phyloP scores from a whole-genome alignment of 2,329 filamentous ascomycete species.

The Colletotrichum tropicicola region DNA sequence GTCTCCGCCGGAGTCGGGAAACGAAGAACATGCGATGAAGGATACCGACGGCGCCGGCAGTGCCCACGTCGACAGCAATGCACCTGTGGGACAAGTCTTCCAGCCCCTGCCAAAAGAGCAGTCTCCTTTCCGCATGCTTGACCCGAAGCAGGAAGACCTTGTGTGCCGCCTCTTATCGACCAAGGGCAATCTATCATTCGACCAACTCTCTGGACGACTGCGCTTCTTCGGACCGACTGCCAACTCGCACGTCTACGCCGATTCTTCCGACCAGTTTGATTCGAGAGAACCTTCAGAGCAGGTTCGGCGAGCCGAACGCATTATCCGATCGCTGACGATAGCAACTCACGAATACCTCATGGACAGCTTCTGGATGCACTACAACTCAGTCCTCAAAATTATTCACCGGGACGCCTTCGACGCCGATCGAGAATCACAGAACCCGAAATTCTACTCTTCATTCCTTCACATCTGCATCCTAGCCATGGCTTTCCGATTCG shows the following conservation, averaged over 20 bases:
- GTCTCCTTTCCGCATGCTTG: constrained; percentile 45
- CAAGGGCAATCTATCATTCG: constrained; percentile 59
- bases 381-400: constrained; percentile 58
- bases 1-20: constrained; percentile 43
- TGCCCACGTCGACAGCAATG: constrained; percentile 23
- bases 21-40: constrained; percentile 40
- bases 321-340: constrained; percentile 53
- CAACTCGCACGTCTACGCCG: constrained; percentile 61
- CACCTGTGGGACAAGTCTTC: constrained; percentile 28
- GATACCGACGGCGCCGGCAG: constrained; percentile 37
- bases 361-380: constrained; percentile 59
- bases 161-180: constrained; percentile 59
- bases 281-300: constrained; percentile 52
- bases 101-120: constrained; percentile 39
- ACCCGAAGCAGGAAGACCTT: constrained; percentile 55
- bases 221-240: constrained; percentile 63
- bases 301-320: constrained; percentile 53
- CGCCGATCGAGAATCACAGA: constrained; percentile 52
- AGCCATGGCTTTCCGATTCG: constrained; percentile 61
- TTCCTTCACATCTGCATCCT: constrained; percentile 62
- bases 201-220: constrained; percentile 58
- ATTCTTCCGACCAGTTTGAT: constrained; percentile 43
- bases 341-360: constrained; percentile 63
- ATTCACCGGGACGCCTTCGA: constrained; percentile 60
- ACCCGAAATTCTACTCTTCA: constrained; percentile 58